Base-by-base conservation (phyloP, 176 grass and related monocot genomes). In the Dactylis glomerata region DNA sequence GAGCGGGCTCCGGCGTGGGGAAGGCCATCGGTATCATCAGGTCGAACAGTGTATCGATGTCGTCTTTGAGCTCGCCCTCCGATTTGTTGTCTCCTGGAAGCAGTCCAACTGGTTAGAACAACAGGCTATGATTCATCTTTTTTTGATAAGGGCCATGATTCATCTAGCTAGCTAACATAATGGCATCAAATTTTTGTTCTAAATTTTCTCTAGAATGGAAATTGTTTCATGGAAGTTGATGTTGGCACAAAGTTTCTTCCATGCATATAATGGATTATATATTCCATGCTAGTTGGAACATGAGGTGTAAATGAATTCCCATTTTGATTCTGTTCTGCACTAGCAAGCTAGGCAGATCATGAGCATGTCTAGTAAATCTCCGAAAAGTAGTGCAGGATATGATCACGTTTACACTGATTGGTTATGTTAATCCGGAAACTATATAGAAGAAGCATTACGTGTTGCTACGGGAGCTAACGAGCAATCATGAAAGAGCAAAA, bases 21-120 rank as follows among this genome's bases (percentile, higher is more conserved):
- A 87, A 72, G 17, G 47, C 24, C 34, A 76, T 32, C 9, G 90
- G 87, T 20, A 37, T 67, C 73, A 90, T 83, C n/a, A 86, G 36
- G 40, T 86, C 86, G 54, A 88, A 73, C 5, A 95, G 55, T 2
- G 82, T 73, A 19, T 76, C 76, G 0, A 85, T 79, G 61, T 84
- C 65, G 26, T 59, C 55, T 33, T 54, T 63, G 5, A 51, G 55
- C 31, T 82, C 70, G 5, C 17, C 73, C 15, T 50, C 75, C n/a
- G 54, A n/a, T 57, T 84, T 82, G 46, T n/a, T 85, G 31, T 70
- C 44, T 37, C 70, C 90, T 87, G 87, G 2, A 75, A 82, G 84
- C 0, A 55, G 28, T 19, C 68, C 17, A 76, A 40, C 22, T 24
- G 19, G 59, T 44, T 46, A 89, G 40, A 7, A n/a, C 30, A 32